Base-by-base conservation (phyloP, 1,284 basidiomycete species). In the Taiwanofungus camphoratus region DNA sequence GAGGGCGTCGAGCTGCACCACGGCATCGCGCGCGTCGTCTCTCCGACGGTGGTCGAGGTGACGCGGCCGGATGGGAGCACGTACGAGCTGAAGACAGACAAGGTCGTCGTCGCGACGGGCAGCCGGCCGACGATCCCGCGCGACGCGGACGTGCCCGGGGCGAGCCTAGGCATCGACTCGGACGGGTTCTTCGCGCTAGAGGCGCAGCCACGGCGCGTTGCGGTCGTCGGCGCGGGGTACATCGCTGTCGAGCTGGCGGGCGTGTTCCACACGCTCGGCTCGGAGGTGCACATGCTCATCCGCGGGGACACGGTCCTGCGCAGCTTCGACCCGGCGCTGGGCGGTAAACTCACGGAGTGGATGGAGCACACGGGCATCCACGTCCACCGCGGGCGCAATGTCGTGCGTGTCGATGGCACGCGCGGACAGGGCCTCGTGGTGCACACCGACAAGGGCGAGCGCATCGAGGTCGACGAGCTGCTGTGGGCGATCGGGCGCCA, bases 131-230 rank as follows among this genome's bases (percentile, higher is more conserved):
- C 78, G 24, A 69, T 87, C 38, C 95, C 95, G 2, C 75, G 74
- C 15, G 91, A 97, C 24, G 71, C 86, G 15, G 57, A 81, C 35
- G 86, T 99, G 45, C 92, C 92, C 12, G 96, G 95, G 23, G 92
- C 93, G 7, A 81, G 79, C 26, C 78, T 93, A 45, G 96, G 93
- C 32, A 94, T 92, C 57, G 73, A 85, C 65, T 96, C 92, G 16
- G 96, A 99, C 64, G 93, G 92, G 8, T 99, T 99, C 74, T 99
- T 99, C 59, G 91, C 83, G 33, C 79, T 99, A 36, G 79, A 82
- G 55, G 76, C 87, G 49, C 92, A 96, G 65, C 95, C 95, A 11
- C 91, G 87, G 66, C 81, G 92, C 44, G 93, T 96, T 22, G 93
- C 86, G 2, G 87, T 99, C 46, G 84, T 97, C 30, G 95, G 95